These are phyloP conservation scores for Stemphylium lycopersici DNA, from an alignment of 2,329 filamentous ascomycete species.

Conservation along the genomic window DNA sequence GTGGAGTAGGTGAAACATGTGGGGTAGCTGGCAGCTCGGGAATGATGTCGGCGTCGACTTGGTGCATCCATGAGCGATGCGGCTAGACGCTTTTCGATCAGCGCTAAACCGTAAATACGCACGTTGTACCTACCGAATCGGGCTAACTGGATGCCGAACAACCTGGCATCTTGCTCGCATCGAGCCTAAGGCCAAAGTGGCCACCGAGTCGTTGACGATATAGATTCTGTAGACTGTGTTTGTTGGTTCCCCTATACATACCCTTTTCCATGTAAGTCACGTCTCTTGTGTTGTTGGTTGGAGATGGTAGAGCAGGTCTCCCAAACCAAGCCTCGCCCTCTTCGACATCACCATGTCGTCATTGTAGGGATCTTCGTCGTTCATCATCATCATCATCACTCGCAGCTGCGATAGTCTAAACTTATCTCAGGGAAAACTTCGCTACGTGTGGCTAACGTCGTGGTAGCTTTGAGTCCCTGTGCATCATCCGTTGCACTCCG, in stretches of 20 bases:
- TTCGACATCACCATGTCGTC: not conserved
- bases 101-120: not conserved
- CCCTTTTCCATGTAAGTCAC: not conserved
- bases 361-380: not conserved
- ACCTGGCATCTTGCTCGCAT: not conserved
- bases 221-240: not conserved
- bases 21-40: not conserved
- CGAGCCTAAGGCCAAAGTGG: not conserved
- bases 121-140: not conserved
- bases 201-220: not conserved
- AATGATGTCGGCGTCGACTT: not conserved
- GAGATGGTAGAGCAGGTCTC: not conserved
- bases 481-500: not conserved
- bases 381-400: not conserved
- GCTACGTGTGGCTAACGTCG: slow-evolving; percentile 2
- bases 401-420: not conserved
- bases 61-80: not conserved
- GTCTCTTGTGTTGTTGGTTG: not conserved
- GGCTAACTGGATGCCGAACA: slow-evolving; percentile 4
- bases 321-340: not conserved
- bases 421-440: not conserved
- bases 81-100: not conserved
- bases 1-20: not conserved
- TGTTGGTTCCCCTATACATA: not conserved
- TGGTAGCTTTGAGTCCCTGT: slow-evolving; percentile 1